A percentile compares a stretch with the other conserved stretches of the same genome.
phyloP scores from a whole-genome alignment of 257 asterid species.

The Lycium ferocissimum region DNA sequence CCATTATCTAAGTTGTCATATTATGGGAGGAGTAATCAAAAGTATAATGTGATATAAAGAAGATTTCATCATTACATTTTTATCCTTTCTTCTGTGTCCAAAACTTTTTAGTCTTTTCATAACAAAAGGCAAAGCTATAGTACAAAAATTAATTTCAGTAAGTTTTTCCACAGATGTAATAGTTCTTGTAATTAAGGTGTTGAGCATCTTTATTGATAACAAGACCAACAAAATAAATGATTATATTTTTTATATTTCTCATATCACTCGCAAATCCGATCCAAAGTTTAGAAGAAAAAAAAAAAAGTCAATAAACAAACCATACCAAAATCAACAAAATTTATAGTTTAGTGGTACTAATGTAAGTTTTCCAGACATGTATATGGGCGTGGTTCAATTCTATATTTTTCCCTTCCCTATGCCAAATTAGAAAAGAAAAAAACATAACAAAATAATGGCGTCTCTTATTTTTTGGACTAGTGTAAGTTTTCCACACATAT shows the following conservation, averaged over 20 bases:
- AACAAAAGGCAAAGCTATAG: not conserved
- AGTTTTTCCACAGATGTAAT: not conserved
- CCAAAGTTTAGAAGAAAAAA: no score
- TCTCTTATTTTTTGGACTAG: not conserved
- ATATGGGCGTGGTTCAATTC: not conserved
- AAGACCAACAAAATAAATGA: not conserved
- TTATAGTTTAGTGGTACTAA: not conserved
- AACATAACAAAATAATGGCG: no score
- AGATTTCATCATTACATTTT: not conserved
- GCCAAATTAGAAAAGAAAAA: no score
- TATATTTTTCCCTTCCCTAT: not conserved
- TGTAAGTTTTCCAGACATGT: not conserved
- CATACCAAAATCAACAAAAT: not conserved
- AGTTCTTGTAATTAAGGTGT: not conserved
- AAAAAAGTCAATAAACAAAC: not conserved
- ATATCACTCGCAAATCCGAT: no score
- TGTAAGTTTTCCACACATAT: not conserved
- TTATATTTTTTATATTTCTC: not conserved
- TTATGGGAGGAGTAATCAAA: conserved; percentile 15
- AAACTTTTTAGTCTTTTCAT: not conserved
- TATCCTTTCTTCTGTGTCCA: not conserved
- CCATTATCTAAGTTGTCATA: not conserved
- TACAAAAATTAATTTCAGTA: not conserved
- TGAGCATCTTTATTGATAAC: not conserved
- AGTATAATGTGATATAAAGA: not conserved